These are phyloP conservation scores for Epichloe hybrida DNA, from an alignment of 2,329 filamentous ascomycete genomes.

Conservation along the genomic window DNA sequence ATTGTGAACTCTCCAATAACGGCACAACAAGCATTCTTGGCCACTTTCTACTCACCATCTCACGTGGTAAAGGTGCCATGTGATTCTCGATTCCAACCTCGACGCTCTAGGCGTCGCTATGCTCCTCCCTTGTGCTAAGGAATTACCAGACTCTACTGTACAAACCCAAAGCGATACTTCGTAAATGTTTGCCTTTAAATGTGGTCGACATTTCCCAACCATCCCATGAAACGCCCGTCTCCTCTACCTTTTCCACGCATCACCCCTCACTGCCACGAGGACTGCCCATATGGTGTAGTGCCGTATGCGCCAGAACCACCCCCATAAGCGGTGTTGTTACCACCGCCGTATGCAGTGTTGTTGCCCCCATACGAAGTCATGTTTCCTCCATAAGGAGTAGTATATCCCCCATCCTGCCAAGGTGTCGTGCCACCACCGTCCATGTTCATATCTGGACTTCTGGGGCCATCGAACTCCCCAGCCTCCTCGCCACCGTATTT, in stretches of 20 bases:
- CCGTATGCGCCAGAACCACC: constrained; percentile 33
- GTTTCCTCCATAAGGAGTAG: constrained; percentile 50
- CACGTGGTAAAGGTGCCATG: not conserved
- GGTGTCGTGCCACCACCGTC: constrained; percentile 40
- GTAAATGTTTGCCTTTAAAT: not conserved
- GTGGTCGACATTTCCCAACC: not conserved
- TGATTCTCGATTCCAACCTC: not conserved
- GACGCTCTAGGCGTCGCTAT: not conserved
- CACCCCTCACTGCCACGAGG: constrained; percentile 31
- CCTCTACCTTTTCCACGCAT: not conserved
- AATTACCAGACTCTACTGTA: constrained; percentile 1
- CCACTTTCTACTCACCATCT: not conserved
- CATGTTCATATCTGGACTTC: constrained; percentile 52
- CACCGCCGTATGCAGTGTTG: constrained; percentile 55
- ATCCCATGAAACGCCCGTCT: constrained; percentile 4
- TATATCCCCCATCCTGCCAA: constrained; percentile 53
- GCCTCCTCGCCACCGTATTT: constrained; percentile 42
- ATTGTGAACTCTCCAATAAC: too few species aligned
- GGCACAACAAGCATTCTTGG: too few species aligned
- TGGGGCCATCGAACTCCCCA: constrained; percentile 48
- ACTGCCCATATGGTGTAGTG: constrained; percentile 32
- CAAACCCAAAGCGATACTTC: constrained; percentile 1
- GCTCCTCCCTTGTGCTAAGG: not conserved
- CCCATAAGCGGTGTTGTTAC: constrained; percentile 54
- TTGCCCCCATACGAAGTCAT: constrained; percentile 51